A percentile compares a stretch with the other conserved stretches of the same genome.
Conservation (phyloP, 306 rosid genomes). For the Quercus variabilis region DNA sequence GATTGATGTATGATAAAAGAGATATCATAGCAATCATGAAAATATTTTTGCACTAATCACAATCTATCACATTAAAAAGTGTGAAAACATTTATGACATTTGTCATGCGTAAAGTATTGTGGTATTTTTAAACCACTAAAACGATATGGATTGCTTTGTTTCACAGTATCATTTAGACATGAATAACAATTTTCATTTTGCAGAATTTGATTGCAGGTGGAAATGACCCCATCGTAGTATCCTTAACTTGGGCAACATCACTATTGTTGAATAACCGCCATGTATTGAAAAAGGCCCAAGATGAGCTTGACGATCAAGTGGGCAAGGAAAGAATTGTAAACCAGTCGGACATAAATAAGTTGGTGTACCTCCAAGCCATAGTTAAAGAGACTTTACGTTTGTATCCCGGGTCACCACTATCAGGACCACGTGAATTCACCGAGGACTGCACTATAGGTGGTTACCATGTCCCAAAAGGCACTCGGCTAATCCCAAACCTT, state of each 20-base stretch:
- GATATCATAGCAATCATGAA: too few species aligned
- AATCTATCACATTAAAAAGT: too few species aligned
- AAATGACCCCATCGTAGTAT: not conserved
- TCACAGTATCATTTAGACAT: not conserved
- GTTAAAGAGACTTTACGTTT: conserved; percentile 5
- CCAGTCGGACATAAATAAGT: not conserved
- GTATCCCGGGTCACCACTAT: conserved; percentile 44
- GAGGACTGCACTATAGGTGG: conserved; percentile 39
- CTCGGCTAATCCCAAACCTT: not conserved
- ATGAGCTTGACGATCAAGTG: conserved; percentile 20
- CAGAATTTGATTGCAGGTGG: not conserved
- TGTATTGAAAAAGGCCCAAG: not conserved
- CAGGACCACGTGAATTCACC: conserved; percentile 28
- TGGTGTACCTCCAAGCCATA: not conserved
- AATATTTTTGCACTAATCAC: too few species aligned
- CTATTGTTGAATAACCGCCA: not conserved
- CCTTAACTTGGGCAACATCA: not conserved
- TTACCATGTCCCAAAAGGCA: conserved; percentile 10
- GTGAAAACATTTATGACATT: too few species aligned
- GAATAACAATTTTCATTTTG: not conserved
- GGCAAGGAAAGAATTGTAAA: conserved; percentile 16
- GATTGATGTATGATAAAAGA: too few species aligned
- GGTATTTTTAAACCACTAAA: too few species aligned
- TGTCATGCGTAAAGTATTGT: too few species aligned
- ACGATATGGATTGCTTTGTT: not conserved